These are phyloP conservation scores for Amylocystis lapponica DNA, from an alignment of 768 basidiomycete genomes.

Conservation along the genomic window DNA sequence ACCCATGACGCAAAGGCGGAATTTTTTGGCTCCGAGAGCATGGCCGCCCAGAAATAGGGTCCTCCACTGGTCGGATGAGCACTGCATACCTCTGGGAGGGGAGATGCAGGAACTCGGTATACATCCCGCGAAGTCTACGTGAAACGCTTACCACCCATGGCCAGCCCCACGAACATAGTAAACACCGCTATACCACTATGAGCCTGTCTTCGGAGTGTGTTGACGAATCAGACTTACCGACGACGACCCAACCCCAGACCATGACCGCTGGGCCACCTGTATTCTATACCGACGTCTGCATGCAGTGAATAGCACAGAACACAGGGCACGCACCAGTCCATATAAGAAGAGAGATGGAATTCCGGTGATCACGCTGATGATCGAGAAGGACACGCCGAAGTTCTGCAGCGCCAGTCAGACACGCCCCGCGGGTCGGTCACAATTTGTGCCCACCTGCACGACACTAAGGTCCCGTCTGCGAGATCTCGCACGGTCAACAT, in stretches of 20 bases:
- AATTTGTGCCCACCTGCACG: constrained; percentile 43
- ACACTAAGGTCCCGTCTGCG: constrained; percentile 56
- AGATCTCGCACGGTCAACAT: not conserved
- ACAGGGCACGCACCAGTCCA: constrained; percentile 49
- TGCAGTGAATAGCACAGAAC: not conserved
- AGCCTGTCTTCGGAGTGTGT: too few species aligned
- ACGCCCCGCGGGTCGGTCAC: constrained; percentile 3
- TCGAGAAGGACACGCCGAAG: constrained; percentile 70
- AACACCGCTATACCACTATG: too few species aligned
- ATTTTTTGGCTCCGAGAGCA: constrained; percentile 51
- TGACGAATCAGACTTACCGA: constrained; percentile 36
- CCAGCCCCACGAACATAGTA: constrained; percentile 65
- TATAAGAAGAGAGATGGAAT: constrained; percentile 64
- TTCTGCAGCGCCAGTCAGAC: constrained; percentile 36
- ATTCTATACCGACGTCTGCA: constrained; percentile 35
- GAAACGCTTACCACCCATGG: constrained; percentile 79
- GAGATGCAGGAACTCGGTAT: not conserved
- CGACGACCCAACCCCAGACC: constrained; percentile 71
- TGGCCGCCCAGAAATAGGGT: constrained; percentile 80
- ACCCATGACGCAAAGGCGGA: constrained; percentile 71
- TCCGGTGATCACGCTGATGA: constrained; percentile 72
- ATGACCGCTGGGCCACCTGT: constrained; percentile 75
- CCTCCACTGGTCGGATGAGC: constrained; percentile 70
- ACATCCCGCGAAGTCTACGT: not conserved
- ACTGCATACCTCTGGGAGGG: constrained; percentile 37